Evolutionary conservation across 345 rosid genomes (phyloP).

Genomic region (Cardamine chenopodiifolia): DNA sequence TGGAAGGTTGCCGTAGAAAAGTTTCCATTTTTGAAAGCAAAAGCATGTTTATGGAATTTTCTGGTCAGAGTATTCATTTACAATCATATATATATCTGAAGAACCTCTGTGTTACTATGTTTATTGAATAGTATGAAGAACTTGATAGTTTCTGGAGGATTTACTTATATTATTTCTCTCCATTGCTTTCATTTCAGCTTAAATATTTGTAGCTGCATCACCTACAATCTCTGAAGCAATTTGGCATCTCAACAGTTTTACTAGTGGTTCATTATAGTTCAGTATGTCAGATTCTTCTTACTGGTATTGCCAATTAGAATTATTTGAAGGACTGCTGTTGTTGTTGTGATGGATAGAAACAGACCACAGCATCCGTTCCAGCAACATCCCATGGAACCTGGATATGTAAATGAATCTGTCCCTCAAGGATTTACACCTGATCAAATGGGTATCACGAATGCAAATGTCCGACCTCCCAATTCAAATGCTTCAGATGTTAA

Average conservation of each 20-base stretch:
- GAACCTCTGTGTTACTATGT: constrained; percentile 11
- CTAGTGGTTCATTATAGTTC: background rate
- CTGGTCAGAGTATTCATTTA: constrained; percentile 16
- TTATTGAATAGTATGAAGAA: background rate
- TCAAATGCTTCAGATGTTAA: constrained; percentile 57
- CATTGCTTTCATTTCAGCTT: constrained; percentile 22
- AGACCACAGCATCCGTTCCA: constrained; percentile 50
- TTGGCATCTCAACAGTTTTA: constrained; percentile 19
- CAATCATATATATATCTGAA: constrained; percentile 1
- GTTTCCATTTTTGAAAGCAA: constrained; percentile 8
- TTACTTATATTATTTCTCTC: constrained; percentile 8
- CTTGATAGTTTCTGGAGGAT: background rate
- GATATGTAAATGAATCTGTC: constrained; percentile 56
- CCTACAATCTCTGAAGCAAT: constrained; percentile 29
- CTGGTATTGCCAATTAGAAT: constrained; percentile 6
- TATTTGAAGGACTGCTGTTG: constrained; percentile 19
- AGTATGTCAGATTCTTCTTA: constrained; percentile 28
- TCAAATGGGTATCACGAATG: constrained; percentile 41
- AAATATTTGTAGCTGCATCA: background rate
- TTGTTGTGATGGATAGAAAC: constrained; percentile 54
- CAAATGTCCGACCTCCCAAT: constrained; percentile 49
- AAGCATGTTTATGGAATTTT: constrained; percentile 37
- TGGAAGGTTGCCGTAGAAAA: constrained; percentile 13
- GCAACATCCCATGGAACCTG: constrained; percentile 52
- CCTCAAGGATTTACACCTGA: constrained; percentile 53